Percentiles rank a stretch among this genome's conserved stretches.
Evolutionary conservation across 2,329 filamentous ascomycete species (phyloP).

Genomic region (Aspergillus sp.): DNA sequence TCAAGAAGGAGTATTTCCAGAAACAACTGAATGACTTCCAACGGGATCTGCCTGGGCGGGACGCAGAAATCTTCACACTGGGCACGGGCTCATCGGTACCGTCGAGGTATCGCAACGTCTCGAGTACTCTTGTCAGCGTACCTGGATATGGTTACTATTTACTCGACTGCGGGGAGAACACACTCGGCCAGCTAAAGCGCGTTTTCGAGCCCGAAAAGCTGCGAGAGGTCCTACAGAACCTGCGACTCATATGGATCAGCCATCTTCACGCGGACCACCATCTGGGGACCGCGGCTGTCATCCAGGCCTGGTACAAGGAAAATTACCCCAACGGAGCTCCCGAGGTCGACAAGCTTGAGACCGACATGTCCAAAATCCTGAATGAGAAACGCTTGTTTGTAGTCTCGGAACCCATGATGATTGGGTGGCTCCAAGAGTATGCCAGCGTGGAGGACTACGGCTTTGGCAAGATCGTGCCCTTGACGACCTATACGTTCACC

Average conservation of each 20-base stretch:
- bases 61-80: conserved; percentile 80
- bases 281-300: conserved; percentile 76
- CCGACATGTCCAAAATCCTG: conserved; percentile 37
- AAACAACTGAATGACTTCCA: conserved; percentile 47
- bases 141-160: conserved; percentile 86
- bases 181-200: conserved; percentile 80
- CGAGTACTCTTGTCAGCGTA: conserved; percentile 78
- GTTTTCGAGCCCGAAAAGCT: conserved; percentile 67
- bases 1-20: conserved; percentile 32
- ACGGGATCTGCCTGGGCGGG: conserved; percentile 67
- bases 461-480: conserved; percentile 56
- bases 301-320: conserved; percentile 74
- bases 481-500: conserved; percentile 39
- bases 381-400: conserved; percentile 57
- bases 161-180: conserved; percentile 90
- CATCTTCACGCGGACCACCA: conserved; percentile 97
- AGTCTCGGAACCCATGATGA: conserved; percentile 69
- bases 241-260: conserved; percentile 87
- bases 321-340: conserved; percentile 44
- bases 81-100: conserved; percentile 89
- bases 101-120: conserved; percentile 94
- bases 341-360: conserved; percentile 41
- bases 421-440: conserved; percentile 77
- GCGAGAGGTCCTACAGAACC: conserved; percentile 68
- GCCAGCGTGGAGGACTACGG: conserved; percentile 74